Base-by-base conservation (phyloP, 305 asterid genomes). In the Ilex paraguariensis region DNA sequence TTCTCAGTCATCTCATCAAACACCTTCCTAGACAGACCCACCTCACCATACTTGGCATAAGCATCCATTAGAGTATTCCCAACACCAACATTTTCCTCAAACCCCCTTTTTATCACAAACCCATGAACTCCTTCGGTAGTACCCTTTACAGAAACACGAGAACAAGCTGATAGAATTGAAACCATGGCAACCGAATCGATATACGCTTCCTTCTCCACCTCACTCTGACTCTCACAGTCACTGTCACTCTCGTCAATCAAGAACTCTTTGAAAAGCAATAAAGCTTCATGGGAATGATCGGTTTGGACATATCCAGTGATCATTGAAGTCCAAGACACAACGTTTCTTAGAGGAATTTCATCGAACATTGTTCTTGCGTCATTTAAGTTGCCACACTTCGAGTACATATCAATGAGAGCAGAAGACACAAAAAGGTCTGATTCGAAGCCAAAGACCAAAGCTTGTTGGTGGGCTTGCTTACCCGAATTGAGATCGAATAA, bases 291-390 rank as follows among this genome's bases (percentile, higher is more conserved):
- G 11, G 88, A 59, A 12, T 55, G 75, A n/a, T 59, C 81, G 54
- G 84, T 88, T 51, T 80, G 86, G 58, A 84, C 82, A 53, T 82
- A 86, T 3, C 96, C 98, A 44, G 75, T 82, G 59, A 91, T 83
- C 90, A 91, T 83, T 30, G 95, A 82, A 44, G 96, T 88, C 96
- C 98, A 88, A 16, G 88, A 86, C 45, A 91, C 96, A 31, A 84
- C 78, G 62, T 91, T 91, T 85, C 83, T 73, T 0, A 64, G 78
- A 56, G 90, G 87, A 73, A 82, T 84, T 81, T 80, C 94, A 50
- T 91, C 87, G 59, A 91, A 91, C 87, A 88, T 17, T 11, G 60
- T 70, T 3, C 85, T 53, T 21, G 98, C 98, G 64, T 86, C 91
- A 2, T 42, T 56, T 68, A 91, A 40, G 4, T 74, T 61, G 10